Base-by-base conservation (phyloP, 192 early-diverging fungal genomes). In the Gigaspora rosea region DNA sequence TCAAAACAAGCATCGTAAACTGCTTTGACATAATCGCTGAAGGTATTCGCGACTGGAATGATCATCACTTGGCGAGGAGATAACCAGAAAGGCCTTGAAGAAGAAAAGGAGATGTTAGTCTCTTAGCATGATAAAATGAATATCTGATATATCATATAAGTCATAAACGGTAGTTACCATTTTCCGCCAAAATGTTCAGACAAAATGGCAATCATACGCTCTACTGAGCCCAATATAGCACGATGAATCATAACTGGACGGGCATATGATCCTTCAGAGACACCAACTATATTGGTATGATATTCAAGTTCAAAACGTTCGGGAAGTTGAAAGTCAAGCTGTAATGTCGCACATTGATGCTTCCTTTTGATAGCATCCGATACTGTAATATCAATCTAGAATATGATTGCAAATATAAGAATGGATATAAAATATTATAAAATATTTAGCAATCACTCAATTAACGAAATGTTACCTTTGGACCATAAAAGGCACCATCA, bases 401-500 rank as follows among this genome's bases (percentile, higher is more conserved):
- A 46, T 10, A 18, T 27, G 8, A n/a, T 61, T 1, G 22, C 1
- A 56, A 20, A 36, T 27, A 41, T 27, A 8, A 27, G 35, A 46
- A 51, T 16, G 27, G 1, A 27, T 5, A 22, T 20, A 33, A 8
- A 16, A 57, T 33, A 46, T 12, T 5, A 22, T 20, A 33, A 8
- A 16, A 57, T 33, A 46, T 12, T 54, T 70, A 27, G 9, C 5
- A 20, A 9, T 8, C 52, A 66, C 10, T 33, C 20, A 35, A 22
- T 36, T 51, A 18, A 41, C 41, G 3, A 41, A 41, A 41, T 58
- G 22, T 3, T 67, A 76, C 75, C 20, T 99, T 99, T 81, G 97
- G 97, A n/a, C 97, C 97, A 83, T 99, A 99, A 90, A 99, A 99
- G 27, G 97, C 97, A 56, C 97, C 97, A 85, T 99, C 97, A 75